Base-by-base conservation (phyloP, 441 rosid genomes). In the Macaranga tanarius region DNA sequence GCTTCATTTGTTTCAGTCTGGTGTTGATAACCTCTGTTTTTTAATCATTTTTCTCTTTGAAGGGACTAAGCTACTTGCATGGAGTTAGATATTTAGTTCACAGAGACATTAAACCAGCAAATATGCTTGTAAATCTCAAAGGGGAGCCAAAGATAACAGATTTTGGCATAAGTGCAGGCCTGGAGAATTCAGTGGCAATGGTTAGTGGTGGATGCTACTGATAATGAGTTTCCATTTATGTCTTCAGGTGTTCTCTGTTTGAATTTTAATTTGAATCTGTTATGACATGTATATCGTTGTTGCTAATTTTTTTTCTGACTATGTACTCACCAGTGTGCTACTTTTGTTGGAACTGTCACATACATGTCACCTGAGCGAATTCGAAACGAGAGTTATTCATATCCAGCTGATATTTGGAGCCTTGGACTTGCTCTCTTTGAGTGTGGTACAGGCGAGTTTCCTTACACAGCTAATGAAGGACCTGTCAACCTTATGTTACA, bases 401-500 rank as follows among this genome's bases (percentile, higher is more conserved):
- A 87, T 85, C 97, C 97, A 15, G 97, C 99, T 62, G 99, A 95
- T 86, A 90, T 95, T 69, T 95, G 99, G 97, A 90, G 97, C 83
- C 90, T 95, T 38, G 99, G 99, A 79, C 97, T 95, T 44, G 95
- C 97, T 59, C 94, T 95, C 40, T 84, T 95, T 45, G 99, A 92
- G 83, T 95, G 97, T 25, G 99, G 99, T 62, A 92, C 99, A 6
- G 97, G 97, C 82, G 99, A 92, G 73, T 92, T 92, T 79, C 97
- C 97, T 0, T 95, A 95, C 76, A 81, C 85, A 64, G 95, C 95
- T 65, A 88, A 77, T 65, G 93, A 95, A 69, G 99, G 99, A 74
- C 97, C 89, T 48, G 97, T 92, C 74, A 92, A 89, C 80, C 92
- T 95, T 79, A 95, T 95, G 99, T 76, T 95, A 83, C 97, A 94